Evolutionary conservation across 345 rosid species (phyloP), one percentile per base, ranked within the genome.

Genomic region (Salix koriyanagi): DNA sequence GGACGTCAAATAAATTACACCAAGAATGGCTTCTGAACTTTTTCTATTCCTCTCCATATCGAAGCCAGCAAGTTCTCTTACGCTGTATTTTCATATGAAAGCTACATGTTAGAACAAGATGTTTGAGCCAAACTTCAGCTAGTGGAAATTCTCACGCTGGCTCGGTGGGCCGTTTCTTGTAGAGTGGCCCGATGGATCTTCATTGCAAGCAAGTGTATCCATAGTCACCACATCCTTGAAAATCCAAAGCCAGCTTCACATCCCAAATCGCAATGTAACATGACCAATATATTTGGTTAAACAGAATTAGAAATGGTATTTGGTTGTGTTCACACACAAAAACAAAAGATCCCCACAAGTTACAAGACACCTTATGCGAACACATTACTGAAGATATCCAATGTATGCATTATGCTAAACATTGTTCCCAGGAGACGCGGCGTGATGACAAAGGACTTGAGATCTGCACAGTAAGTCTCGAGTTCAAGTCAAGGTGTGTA

Each of bases 391-490:
- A 56, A 56, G 11, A 56, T 23, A n/a, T 52, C 23, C 60, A 18
- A 21, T 9, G 60, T 21, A 21, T 19, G 23, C 11, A 52, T 2
- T 34, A 34, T 34, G 36, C 36, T 34, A 34, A 41, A 41, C 44
- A 41, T 21, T 2, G 34, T 32, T 0, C 32, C 0, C 5, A 32
- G 0, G 5, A 30, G 32, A 3, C 4, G 4, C 1, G 32, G 4
- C 32, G 2, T 30, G 32, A 25, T 25, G 25, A 25, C 25, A 32
- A 32, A 32, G 5, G 0, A 0, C 2, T 32, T 3, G 34, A 32
- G 34, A 32, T 32, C 0, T 32, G 34, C 34, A 32, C 34, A 32
- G 4, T 4, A 32, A 4, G 34, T 32, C 34, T 32, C 34, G 34
- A 32, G 34, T 3, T 32, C 34, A 4, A 32, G 34, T 32, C 34